phyloP scores from a whole-genome alignment of 1,284 basidiomycete genomes.

The Ustilago loliicola region DNA sequence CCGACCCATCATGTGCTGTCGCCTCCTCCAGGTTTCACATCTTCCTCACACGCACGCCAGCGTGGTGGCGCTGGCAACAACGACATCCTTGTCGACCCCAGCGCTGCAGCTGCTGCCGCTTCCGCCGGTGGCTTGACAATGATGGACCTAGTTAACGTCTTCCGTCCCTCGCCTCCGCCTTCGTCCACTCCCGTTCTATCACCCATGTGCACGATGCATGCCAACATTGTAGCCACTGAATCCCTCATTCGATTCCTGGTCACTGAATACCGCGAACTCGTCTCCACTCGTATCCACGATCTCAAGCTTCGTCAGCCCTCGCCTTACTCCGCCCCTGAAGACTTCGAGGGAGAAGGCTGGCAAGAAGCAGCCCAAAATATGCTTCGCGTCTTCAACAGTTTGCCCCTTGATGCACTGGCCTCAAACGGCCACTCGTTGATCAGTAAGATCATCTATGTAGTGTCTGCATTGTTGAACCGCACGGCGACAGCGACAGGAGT shows the following conservation, averaged over 20 bases:
- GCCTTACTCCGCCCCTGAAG: slow-evolving; percentile 2
- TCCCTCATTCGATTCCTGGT: slow-evolving; percentile 54
- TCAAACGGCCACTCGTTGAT: slow-evolving; percentile 52
- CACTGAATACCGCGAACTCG: slow-evolving; percentile 51
- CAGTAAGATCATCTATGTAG: slow-evolving; percentile 53
- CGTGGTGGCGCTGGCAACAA: not conserved
- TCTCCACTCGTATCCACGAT: slow-evolving; percentile 28
- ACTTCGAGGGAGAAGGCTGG: slow-evolving; percentile 27
- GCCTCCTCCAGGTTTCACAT: slow-evolving; percentile 8
- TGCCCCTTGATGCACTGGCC: slow-evolving; percentile 56
- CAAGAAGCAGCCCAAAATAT: slow-evolving; percentile 49
- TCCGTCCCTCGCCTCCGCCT: slow-evolving; percentile 48
- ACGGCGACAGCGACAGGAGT: slow-evolving; percentile 10
- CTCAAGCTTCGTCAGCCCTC: slow-evolving; percentile 23
- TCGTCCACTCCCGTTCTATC: slow-evolving; percentile 35
- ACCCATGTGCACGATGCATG: slow-evolving; percentile 58
- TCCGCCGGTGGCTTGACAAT: slow-evolving; percentile 15
- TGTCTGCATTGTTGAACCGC: slow-evolving; percentile 34
- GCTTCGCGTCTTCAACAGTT: slow-evolving; percentile 39
- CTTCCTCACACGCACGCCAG: not conserved
- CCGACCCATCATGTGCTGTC: slow-evolving; percentile 23
- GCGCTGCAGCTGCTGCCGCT: not conserved
- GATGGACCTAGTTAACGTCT: slow-evolving; percentile 47
- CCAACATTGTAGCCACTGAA: slow-evolving; percentile 59
- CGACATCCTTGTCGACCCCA: not conserved